Conservation (phyloP, 2,329 filamentous ascomycete genomes). For the Dichotomopilus funicola region DNA sequence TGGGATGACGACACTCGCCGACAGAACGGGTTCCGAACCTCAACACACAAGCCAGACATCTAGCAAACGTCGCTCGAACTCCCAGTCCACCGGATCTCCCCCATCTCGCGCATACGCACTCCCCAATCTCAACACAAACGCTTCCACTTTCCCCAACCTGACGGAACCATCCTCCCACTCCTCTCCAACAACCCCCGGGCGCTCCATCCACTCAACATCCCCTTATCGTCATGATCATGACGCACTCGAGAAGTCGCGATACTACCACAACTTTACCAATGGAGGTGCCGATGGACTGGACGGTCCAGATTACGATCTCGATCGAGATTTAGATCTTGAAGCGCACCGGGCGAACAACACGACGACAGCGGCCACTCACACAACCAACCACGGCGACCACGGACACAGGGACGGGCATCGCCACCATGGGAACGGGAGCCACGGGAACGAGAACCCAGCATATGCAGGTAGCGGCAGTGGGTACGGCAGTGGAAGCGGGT, state of each 20-base stretch:
- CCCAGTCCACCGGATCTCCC: too few species aligned
- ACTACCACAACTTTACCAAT: slow-evolving; percentile 8
- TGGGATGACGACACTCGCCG: too few species aligned
- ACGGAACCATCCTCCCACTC: neutral
- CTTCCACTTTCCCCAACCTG: neutral
- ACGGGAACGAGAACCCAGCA: too few species aligned
- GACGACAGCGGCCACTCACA: neutral
- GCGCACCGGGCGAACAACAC: slow-evolving; percentile 11
- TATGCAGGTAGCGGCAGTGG: too few species aligned
- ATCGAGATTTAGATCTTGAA: slow-evolving; percentile 14
- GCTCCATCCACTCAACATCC: too few species aligned
- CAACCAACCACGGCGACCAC: neutral
- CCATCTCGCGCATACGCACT: neutral
- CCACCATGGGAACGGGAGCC: too few species aligned
- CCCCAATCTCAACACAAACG: neutral
- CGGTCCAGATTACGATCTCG: slow-evolving; percentile 8
- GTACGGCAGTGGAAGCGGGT: too few species aligned
- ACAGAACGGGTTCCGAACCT: too few species aligned
- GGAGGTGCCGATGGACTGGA: neutral
- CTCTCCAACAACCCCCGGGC: too few species aligned
- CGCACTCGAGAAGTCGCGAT: slow-evolving; percentile 3
- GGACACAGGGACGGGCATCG: neutral
- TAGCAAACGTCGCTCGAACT: neutral
- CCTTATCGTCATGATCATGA: neutral
- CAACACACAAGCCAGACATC: neutral